Evolutionary conservation across 352 stramenopile species (phyloP).

Genomic region (Pythium sukuiense): DNA sequence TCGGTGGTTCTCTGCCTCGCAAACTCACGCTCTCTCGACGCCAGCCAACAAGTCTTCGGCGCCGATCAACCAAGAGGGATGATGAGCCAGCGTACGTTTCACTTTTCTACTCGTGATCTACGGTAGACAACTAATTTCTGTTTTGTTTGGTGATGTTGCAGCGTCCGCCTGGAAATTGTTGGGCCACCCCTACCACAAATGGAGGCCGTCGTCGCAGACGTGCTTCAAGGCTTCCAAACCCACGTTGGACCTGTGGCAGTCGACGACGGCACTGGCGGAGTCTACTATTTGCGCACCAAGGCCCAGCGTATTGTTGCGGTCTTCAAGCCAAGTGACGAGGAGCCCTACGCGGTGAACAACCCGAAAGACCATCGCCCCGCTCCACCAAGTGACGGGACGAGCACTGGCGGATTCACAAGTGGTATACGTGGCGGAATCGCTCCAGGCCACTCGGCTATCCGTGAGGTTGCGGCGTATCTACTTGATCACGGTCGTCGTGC

Average conservation of each 20-base stretch:
- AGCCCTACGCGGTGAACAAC: constrained; percentile 62
- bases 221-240: constrained; percentile 36
- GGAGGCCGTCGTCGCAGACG: constrained; percentile 28
- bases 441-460: constrained; percentile 43
- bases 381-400: background rate
- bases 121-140: background rate
- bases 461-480: constrained; percentile 58
- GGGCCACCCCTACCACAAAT: constrained; percentile 14
- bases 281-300: constrained; percentile 59
- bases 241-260: constrained; percentile 42
- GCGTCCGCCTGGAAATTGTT: constrained; percentile 9
- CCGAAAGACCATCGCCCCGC: constrained; percentile 41
- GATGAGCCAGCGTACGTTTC: background rate
- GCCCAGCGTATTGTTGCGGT: constrained; percentile 45
- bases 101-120: background rate
- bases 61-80: background rate
- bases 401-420: background rate
- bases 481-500: constrained; percentile 48
- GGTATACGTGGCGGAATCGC: constrained; percentile 53
- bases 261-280: constrained; percentile 61
- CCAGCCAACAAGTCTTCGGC: background rate
- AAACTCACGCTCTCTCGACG: constrained; percentile 4
- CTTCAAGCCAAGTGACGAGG: constrained; percentile 70
- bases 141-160: constrained; percentile 1
- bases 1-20: background rate